phyloP scores from a whole-genome alignment of 176 grass and related monocot species.

The Raddia distichophylla region DNA sequence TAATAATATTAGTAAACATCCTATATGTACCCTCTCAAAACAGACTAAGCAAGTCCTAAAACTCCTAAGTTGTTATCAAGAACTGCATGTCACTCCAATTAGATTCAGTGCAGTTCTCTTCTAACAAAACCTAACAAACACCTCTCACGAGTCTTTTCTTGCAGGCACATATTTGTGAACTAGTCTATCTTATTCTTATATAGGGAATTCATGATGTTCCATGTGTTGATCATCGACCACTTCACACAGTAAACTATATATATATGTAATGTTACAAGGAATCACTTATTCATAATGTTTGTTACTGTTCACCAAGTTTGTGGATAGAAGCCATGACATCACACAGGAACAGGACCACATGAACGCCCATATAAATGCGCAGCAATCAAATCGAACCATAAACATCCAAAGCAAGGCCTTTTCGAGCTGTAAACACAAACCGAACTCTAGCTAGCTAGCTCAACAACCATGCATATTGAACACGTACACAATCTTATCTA shows the following conservation, averaged over 20 bases:
- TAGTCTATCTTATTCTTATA: not conserved
- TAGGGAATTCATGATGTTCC: conserved; percentile 1
- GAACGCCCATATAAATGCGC: not conserved
- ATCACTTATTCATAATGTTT: not conserved
- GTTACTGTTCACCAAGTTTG: not conserved
- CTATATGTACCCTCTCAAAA: not conserved
- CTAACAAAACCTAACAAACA: not conserved
- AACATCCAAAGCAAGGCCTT: conserved; percentile 1
- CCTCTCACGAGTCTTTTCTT: not conserved
- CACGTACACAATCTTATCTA: conserved; percentile 28
- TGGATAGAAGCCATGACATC: conserved; percentile 11
- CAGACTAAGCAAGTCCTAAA: not conserved
- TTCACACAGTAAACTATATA: not conserved
- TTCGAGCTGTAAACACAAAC: conserved; percentile 11
- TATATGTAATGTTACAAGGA: not conserved
- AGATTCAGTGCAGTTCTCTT: not conserved
- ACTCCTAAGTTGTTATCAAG: not conserved
- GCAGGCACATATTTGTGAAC: not conserved
- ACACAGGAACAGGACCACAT: not conserved
- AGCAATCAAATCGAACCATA: not conserved
- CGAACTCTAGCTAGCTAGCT: too few species aligned
- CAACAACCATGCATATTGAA: conserved; percentile 15
- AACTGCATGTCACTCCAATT: not conserved
- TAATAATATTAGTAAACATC: not conserved
- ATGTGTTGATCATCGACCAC: not conserved